Evolutionary conservation across 352 stramenopile genomes (phyloP), one percentile per base, ranked within the genome.

Genomic region (Phytopythium oedochilum): DNA sequence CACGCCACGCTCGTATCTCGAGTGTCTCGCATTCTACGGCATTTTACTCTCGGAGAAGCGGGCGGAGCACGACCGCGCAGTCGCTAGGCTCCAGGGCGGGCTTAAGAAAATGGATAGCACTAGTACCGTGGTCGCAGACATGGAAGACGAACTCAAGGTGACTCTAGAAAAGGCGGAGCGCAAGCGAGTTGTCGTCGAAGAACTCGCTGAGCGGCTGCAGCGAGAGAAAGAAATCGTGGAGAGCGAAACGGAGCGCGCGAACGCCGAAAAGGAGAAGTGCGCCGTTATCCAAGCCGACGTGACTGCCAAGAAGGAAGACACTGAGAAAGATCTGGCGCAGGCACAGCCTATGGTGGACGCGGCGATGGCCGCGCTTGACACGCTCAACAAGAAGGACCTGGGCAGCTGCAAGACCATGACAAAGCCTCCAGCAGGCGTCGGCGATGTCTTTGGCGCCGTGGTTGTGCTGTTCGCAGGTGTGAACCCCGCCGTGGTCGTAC

Each of bases 171-270:
- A 97, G 42, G 94, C 94, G 7, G 93, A 98, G 54, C 74, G 89
- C 23, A 98, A 98, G 76, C 94, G 94, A 47, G 75, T 84, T 6
- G 75, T 96, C 20, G 94, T 97, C 1, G 92, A 98, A 59, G 93
- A 96, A 52, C 95, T 98, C 42, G 94, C 95, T 1, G 77, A 92
- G 48, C 77, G 88, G 1, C 80, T 98, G 9, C 78, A 79, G 9
- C 83, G 87, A 39, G 94, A 98, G 60, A 97, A 98, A 53, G 85
- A 82, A 5, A 69, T 97, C 20, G 95, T 98, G 11, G 93, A 98
- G 63, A 84, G 80, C 18, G 94, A 98, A 60, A 98, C 90, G 1
- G 65, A 68, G 5, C 90, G 90, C 59, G 93, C 94, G 25, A 94
- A 97, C 39, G 67, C 90, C 0, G 93, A 98, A 48, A 86, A 81